Evolutionary conservation across 148 eudicot species (phyloP).

Genomic region (Rhododendron griersonianum): DNA sequence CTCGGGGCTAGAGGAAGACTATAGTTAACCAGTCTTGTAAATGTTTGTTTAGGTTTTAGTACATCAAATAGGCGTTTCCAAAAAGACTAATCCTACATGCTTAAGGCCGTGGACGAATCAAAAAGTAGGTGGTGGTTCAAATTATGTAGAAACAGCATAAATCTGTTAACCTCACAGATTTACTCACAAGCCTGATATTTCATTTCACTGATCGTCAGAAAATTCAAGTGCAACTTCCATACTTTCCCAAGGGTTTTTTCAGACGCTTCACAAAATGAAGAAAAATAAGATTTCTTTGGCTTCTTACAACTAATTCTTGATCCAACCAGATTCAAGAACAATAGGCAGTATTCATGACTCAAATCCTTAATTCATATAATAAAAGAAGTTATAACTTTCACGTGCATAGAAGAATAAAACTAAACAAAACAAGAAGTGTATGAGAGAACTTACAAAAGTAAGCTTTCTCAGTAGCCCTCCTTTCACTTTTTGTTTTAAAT

Average conservation of each 20-base stretch:
- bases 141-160: background rate
- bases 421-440: background rate
- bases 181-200: background rate
- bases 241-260: background rate
- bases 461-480: constrained; percentile 47
- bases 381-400: background rate
- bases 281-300: background rate
- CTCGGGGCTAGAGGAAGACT: background rate
- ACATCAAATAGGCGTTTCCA: background rate
- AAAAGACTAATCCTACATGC: background rate
- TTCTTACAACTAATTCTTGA: background rate
- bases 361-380: background rate
- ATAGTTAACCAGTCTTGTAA: background rate
- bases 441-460: constrained; percentile 48
- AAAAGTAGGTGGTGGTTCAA: background rate
- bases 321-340: background rate
- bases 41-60: background rate
- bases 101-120: background rate
- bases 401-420: background rate
- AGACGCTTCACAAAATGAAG: background rate
- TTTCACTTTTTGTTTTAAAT: constrained; percentile 39
- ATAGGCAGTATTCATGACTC: background rate
- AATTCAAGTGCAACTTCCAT: background rate
- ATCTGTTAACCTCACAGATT: background rate
- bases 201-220: background rate